A percentile compares a stretch with the other conserved stretches of the same genome.
Evolutionary conservation across 1,139 yeast genomes (phyloP).

Genomic region (Yamadazyma blattariae): DNA sequence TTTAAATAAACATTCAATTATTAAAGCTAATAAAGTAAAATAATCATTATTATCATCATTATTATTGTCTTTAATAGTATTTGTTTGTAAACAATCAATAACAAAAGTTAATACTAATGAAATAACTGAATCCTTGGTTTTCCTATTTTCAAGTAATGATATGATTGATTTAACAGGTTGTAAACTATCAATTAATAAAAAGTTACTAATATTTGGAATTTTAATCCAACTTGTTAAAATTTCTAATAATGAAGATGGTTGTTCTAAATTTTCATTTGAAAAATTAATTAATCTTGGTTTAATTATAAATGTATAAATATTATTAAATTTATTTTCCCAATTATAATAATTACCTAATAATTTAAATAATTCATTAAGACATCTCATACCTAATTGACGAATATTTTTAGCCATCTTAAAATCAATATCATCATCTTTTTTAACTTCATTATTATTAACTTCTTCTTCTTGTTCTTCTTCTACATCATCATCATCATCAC

Average conservation of each 20-base stretch:
- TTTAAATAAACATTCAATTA: constrained; percentile 54
- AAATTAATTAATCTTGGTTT: constrained; percentile 65
- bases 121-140: constrained; percentile 69
- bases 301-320: constrained; percentile 55
- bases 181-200: constrained; percentile 55
- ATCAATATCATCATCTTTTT: constrained; percentile 16
- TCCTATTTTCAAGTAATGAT: constrained; percentile 48
- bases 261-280: constrained; percentile 76
- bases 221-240: constrained; percentile 67
- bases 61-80: constrained; percentile 41
- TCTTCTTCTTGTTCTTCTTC: constrained; percentile 1
- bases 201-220: constrained; percentile 43
- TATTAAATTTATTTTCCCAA: constrained; percentile 57
- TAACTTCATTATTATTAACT: background rate
- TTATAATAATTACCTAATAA: constrained; percentile 43
- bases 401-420: constrained; percentile 50
- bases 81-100: constrained; percentile 36
- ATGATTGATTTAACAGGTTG: constrained; percentile 57
- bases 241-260: constrained; percentile 73
- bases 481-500: constrained; percentile 12
- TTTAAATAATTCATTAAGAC: constrained; percentile 51
- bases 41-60: constrained; percentile 14
- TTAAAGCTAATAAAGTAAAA: constrained; percentile 48
- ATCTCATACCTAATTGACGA: constrained; percentile 61
- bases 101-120: constrained; percentile 57